Percentiles rank a stretch among this genome's conserved stretches.
These are phyloP conservation scores for Geosmithia morbida DNA, from an alignment of 2,329 filamentous ascomycete genomes.

Conservation along the genomic window DNA sequence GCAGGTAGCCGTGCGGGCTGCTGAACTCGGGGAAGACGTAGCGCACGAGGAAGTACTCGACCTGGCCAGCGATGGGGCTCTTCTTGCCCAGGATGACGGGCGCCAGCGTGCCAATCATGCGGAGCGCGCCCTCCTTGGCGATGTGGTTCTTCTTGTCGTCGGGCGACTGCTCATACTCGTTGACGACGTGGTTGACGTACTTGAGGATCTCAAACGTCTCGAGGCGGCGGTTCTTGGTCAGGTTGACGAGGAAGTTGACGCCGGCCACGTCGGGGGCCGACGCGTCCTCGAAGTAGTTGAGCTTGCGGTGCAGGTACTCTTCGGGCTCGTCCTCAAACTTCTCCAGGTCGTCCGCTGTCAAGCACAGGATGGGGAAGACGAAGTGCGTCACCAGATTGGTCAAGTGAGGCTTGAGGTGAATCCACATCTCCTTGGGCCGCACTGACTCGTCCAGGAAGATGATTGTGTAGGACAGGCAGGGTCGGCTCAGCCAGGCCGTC, in stretches of 20 bases:
- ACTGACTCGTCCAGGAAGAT: slow-evolving; percentile 96
- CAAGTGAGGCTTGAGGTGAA: slow-evolving; percentile 81
- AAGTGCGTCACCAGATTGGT: slow-evolving; percentile 89
- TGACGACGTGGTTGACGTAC: slow-evolving; percentile 91
- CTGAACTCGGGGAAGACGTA: slow-evolving; percentile 98
- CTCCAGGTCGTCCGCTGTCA: slow-evolving; percentile 82
- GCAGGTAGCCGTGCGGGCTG: slow-evolving; percentile 80
- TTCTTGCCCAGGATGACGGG: slow-evolving; percentile 95
- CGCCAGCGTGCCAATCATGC: slow-evolving; percentile 93
- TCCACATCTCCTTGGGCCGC: slow-evolving; percentile 95
- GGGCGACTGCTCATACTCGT: slow-evolving; percentile 72
- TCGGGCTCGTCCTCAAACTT: slow-evolving; percentile 89
- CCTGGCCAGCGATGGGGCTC: slow-evolving; percentile 92
- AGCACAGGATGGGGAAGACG: slow-evolving; percentile 87
- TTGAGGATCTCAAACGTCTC: slow-evolving; percentile 90
- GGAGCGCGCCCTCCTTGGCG: slow-evolving; percentile 88
- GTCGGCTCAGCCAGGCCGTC: slow-evolving; percentile 86
- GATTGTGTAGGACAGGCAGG: slow-evolving; percentile 83
- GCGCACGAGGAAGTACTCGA: slow-evolving; percentile 96
- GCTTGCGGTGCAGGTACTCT: slow-evolving; percentile 91
- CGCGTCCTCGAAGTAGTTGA: slow-evolving; percentile 96
- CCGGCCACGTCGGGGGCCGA: slow-evolving; percentile 90
- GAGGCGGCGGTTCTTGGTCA: slow-evolving; percentile 89
- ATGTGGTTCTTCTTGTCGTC: slow-evolving; percentile 86
- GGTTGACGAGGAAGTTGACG: slow-evolving; percentile 87